Evolutionary conservation across 1,284 basidiomycete species (phyloP).

Genomic region (Porphyrellus sp.): DNA sequence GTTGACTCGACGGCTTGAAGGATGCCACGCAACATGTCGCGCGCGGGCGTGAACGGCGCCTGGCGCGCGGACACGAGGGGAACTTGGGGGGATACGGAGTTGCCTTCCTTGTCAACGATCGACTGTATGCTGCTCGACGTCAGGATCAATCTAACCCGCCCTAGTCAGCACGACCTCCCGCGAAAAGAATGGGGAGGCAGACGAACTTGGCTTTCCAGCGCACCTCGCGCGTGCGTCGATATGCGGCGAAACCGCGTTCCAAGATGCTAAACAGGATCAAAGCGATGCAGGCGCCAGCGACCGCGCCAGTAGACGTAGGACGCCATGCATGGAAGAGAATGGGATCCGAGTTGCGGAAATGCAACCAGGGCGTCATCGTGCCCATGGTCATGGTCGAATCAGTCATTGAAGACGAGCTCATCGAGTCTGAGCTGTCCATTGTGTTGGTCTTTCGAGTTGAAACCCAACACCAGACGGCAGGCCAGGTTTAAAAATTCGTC

Average conservation of each 20-base stretch:
- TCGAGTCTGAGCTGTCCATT: neutral
- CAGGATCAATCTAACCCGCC: conserved; percentile 12
- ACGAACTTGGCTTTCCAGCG: conserved; percentile 61
- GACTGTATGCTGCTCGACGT: neutral
- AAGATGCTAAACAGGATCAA: conserved; percentile 64
- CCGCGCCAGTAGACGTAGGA: conserved; percentile 62
- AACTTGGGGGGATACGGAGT: neutral
- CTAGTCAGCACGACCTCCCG: neutral
- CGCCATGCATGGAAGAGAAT: conserved; percentile 69
- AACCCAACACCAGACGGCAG: neutral
- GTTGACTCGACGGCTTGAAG: conserved; percentile 56
- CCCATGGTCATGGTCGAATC: neutral
- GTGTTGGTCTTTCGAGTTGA: neutral
- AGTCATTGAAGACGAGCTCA: no score
- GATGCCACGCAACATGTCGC: conserved; percentile 62
- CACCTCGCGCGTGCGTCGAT: conserved; percentile 48
- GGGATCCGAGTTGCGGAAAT: conserved; percentile 59
- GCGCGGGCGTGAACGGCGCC: conserved; percentile 55
- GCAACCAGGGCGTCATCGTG: conserved; percentile 51
- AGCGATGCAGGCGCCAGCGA: conserved; percentile 71
- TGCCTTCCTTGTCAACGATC: neutral
- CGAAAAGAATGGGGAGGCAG: neutral
- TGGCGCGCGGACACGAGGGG: neutral
- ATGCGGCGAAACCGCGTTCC: conserved; percentile 63
- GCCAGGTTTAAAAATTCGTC: neutral